These are phyloP conservation scores for Acacia pycnantha DNA, from an alignment of 331 rosid genomes.

Conservation along the genomic window DNA sequence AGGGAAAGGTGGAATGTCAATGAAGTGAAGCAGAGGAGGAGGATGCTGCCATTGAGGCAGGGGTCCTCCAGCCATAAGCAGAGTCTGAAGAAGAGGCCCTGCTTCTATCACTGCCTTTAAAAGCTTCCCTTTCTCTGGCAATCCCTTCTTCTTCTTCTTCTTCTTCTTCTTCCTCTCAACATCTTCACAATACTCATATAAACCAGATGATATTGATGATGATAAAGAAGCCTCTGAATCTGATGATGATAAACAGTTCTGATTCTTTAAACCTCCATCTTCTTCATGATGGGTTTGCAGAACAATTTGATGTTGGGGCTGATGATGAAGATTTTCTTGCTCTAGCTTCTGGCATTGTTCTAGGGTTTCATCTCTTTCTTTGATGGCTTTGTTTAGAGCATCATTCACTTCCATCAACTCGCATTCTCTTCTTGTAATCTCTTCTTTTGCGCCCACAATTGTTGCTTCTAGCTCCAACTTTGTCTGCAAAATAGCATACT, in stretches of 20 bases:
- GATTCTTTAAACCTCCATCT: slow-evolving; percentile 13
- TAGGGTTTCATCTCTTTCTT: slow-evolving; percentile 72
- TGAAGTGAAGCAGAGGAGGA: slow-evolving; percentile 69
- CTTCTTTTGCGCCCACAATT: slow-evolving; percentile 62
- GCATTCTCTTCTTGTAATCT: slow-evolving; percentile 60
- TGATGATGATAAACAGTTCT: slow-evolving; percentile 10
- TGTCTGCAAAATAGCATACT: slow-evolving; percentile 56
- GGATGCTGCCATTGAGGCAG: slow-evolving; percentile 97
- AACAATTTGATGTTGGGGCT: slow-evolving; percentile 37
- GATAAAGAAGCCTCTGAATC: not conserved
- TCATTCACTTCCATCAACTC: slow-evolving; percentile 52
- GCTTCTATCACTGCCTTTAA: slow-evolving; percentile 88
- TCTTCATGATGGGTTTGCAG: slow-evolving; percentile 16
- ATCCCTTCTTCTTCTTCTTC: slow-evolving; percentile 50
- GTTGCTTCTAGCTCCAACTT: slow-evolving; percentile 76
- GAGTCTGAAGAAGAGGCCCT: slow-evolving; percentile 81
- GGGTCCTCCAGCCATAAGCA: slow-evolving; percentile 88
- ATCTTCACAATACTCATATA: slow-evolving; percentile 39
- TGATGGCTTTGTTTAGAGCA: slow-evolving; percentile 52
- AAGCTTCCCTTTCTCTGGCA: slow-evolving; percentile 89
- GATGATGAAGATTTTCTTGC: slow-evolving; percentile 40
- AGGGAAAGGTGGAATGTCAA: slow-evolving; percentile 73
- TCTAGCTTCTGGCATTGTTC: slow-evolving; percentile 57
- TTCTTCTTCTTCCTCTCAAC: slow-evolving; percentile 32
- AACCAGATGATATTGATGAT: slow-evolving; percentile 23